Evolutionary conservation across 306 rosid genomes (phyloP), one percentile per base, ranked within the genome.

Genomic region (Fragaria iinumae): DNA sequence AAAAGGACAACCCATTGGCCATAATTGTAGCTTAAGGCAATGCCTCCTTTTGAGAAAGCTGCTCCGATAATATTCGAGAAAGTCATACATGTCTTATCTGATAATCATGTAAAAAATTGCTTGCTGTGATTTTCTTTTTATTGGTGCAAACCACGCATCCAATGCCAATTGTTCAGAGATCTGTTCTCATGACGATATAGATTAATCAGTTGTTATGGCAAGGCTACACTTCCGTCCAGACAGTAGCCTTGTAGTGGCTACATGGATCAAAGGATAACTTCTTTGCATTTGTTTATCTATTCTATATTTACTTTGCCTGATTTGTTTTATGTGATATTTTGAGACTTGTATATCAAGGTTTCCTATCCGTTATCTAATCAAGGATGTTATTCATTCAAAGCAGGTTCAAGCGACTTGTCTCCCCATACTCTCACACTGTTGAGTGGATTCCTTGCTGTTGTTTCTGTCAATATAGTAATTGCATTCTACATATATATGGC

Each of bases 391-490:
- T 44, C 18, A 57, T 69, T 44, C 82, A 47, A 70, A 73, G 62
- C 89, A 94, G 97, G 98, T 82, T 57, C 86, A 67, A 62, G 77
- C 69, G 65, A 82, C 48, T 75, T 91, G 87, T 83, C 93, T 23
- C 96, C 98, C 4, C 80, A 94, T 86, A 87, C 95, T 55, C 23
- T 87, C 77, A 91, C 98, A 10, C 77, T 92, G 71, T 79, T 90
- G 77, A 94, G 97, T 16, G 97, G 98, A 79, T 92, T 94, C 80
- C 87, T 94, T 62, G 98, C 97, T 7, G 97, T 94, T 39, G 84
- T 94, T 79, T 92, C 97, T 4, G 96, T 94, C 65, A 91, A 91
- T 67, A 60, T 90, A 44, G 96, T 94, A 48, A 94, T 94, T 47
- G 93, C 88, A 67, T 83, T 94, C 69, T 94, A 92, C 81, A 89